Evolutionary conservation across 169 alveolate genomes (phyloP).

Genomic region (Plasmodium reichenowi): DNA sequence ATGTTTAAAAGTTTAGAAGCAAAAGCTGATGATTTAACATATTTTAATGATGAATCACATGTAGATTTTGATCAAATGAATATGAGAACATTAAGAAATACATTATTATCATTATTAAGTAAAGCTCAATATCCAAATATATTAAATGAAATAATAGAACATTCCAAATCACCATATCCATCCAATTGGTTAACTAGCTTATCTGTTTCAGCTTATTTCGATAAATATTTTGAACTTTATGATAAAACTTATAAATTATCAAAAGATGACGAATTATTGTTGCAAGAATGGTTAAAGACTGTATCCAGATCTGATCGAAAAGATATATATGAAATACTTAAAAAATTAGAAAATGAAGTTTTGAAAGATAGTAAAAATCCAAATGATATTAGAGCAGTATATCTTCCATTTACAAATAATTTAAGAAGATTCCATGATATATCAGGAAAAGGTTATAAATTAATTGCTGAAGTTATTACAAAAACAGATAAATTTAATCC

Average conservation of each 20-base stretch:
- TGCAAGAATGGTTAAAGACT: constrained; percentile 85
- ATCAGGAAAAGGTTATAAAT: constrained; percentile 88
- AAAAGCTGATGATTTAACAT: constrained; percentile 65
- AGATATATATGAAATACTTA: constrained; percentile 80
- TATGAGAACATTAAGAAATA: constrained; percentile 63
- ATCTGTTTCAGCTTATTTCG: constrained; percentile 47
- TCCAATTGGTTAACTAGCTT: constrained; percentile 68
- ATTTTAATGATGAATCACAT: constrained; percentile 69
- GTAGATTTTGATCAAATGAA: constrained; percentile 76
- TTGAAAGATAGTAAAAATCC: constrained; percentile 85
- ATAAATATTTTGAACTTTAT: constrained; percentile 47
- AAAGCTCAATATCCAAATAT: constrained; percentile 58
- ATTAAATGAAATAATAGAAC: constrained; percentile 33
- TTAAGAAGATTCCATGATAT: constrained; percentile 83
- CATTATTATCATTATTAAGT: constrained; percentile 40
- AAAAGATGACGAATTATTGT: constrained; percentile 77
- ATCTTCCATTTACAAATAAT: constrained; percentile 85
- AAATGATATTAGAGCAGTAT: constrained; percentile 85
- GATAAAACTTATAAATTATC: constrained; percentile 47
- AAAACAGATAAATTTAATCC: constrained; percentile 86
- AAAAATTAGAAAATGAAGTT: constrained; percentile 75
- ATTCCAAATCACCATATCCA: constrained; percentile 66
- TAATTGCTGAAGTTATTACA: constrained; percentile 87
- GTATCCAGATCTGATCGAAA: constrained; percentile 82
- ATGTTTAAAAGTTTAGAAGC: constrained; percentile 17